Evolutionary conservation across 768 basidiomycete genomes (phyloP).

Genomic region (Steccherinum ochraceum): DNA sequence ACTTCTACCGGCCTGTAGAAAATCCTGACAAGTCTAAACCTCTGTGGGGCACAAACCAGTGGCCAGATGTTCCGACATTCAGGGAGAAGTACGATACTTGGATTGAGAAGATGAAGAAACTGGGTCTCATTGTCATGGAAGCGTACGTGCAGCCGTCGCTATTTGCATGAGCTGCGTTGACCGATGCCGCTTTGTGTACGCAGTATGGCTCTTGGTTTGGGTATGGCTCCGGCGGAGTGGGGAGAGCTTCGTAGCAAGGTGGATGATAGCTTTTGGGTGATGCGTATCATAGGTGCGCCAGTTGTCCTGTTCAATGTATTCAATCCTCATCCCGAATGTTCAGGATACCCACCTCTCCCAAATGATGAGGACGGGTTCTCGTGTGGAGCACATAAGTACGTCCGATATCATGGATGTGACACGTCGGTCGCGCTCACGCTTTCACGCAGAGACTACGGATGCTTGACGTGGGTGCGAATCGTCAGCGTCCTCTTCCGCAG

Average conservation of each 20-base stretch:
- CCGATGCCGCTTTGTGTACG: neutral
- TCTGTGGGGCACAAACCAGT: slow-evolving; percentile 84
- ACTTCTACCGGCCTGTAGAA: slow-evolving; percentile 72
- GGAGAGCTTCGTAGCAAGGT: slow-evolving; percentile 58
- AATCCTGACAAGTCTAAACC: slow-evolving; percentile 63
- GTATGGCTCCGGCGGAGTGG: slow-evolving; percentile 70
- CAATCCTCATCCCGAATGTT: neutral
- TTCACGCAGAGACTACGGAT: slow-evolving; percentile 74
- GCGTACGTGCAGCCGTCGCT: slow-evolving; percentile 46
- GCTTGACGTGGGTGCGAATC: slow-evolving; percentile 57
- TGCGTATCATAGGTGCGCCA: slow-evolving; percentile 69
- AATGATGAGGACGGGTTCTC: slow-evolving; percentile 75
- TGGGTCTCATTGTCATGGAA: slow-evolving; percentile 81
- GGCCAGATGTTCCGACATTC: slow-evolving; percentile 63
- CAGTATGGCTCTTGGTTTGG: slow-evolving; percentile 80
- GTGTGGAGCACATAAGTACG: slow-evolving; percentile 85
- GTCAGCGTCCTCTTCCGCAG: neutral
- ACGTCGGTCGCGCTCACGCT: neutral
- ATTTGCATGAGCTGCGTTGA: neutral
- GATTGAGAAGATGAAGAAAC: slow-evolving; percentile 78
- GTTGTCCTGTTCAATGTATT: neutral
- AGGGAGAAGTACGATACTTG: slow-evolving; percentile 61
- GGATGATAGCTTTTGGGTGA: slow-evolving; percentile 84
- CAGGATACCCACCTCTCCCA: slow-evolving; percentile 86
- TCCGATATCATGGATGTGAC: neutral